Evolutionary conservation across 345 rosid genomes (phyloP), one percentile per base, ranked within the genome.

Genomic region (Excoecaria agallocha): DNA sequence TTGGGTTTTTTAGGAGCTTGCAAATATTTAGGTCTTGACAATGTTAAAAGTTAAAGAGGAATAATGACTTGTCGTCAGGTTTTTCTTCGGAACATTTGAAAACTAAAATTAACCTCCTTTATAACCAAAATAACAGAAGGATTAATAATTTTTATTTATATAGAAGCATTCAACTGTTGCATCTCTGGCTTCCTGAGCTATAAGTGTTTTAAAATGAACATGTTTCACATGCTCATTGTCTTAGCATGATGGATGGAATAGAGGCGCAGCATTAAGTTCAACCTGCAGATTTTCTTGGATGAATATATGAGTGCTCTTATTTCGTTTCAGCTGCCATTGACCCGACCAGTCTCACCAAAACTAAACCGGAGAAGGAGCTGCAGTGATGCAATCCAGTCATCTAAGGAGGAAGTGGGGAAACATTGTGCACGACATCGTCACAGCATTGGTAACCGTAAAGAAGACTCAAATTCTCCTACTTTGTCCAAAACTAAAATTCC

Each of bases 321-420:
- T 62, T 54, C 62, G 20, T 80, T 39, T 72, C 87, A 95, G 99
- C 77, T 90, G 74, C 99, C 99, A 15, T 69, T 95, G 84, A 93
- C 98, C 78, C 86, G 90, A 63, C 90, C 98, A 35, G 84, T 86
- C 73, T 93, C 83, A 2, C 83, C 83, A 19, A 80, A 80, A 52
- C 75, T 84, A 74, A 80, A 73, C 1, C 86, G 96, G 43, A 89
- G 97, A 84, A 95, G 83, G 92, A 95, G 99, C 86, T 91, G 94
- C 69, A 69, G 91, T n/a, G 97, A 92, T 82, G 89, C 86, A 20
- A 64, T 80, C 73, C 78, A 54, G 59, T 41, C 87, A 66, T 68
- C 81, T 66, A 77, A 57, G 54, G 93, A 84, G 30, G 90, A 81
- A 68, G 89, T 82, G 66, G 89, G 82, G 76, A 87, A 84, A 78